Evolutionary conservation across 2,329 filamentous ascomycete species (phyloP), one percentile per base, ranked within the genome.

Genomic region (Epichloe hybrida): DNA sequence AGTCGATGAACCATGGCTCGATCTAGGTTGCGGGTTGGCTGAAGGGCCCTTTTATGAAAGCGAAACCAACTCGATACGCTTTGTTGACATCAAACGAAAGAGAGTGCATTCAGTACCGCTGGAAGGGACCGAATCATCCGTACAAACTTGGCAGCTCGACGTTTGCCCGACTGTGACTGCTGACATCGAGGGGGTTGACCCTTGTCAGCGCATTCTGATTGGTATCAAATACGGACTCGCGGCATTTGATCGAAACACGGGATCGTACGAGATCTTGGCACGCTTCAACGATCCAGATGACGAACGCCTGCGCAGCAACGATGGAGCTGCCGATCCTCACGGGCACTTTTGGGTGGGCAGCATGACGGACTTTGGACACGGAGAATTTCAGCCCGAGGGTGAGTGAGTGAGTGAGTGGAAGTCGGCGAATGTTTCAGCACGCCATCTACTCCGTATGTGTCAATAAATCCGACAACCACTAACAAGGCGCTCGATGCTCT

Each of bases 281-380:
- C 70, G 66, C 53, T 80, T 79, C 59, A 59, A 64, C 55, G 66
- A 70, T 40, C 57, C 60, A 35, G 55, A 59, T 36, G 77, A 72
- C 56, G 69, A 76, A 63, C 69, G 81, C 21, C 72, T 86, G 64
- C 71, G 80, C 51, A 76, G 84, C 66, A 95, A 95, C 62, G 90
- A 95, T 62, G 89, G 89, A 45, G 84, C 81, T 5, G 81, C 87
- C 48, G 89, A 95, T 62, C 82, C 81, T 27, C 76, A 82, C 55
- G 89, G 90, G 35, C 74, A 88, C 36, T 93, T 91, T 69, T 95
- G 88, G 85, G 74, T 89, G 5, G 88, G 88, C 7, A 79, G 79
- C 55, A 95, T 95, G 86, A 93, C 88, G 55, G 88, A 95, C 61
- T 79, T 80, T 58, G 67, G 66, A 15, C 58, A 69, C 20, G 76